phyloP scores from a whole-genome alignment of 2,329 filamentous ascomycete species.

The Mycosphaerella sp. region DNA sequence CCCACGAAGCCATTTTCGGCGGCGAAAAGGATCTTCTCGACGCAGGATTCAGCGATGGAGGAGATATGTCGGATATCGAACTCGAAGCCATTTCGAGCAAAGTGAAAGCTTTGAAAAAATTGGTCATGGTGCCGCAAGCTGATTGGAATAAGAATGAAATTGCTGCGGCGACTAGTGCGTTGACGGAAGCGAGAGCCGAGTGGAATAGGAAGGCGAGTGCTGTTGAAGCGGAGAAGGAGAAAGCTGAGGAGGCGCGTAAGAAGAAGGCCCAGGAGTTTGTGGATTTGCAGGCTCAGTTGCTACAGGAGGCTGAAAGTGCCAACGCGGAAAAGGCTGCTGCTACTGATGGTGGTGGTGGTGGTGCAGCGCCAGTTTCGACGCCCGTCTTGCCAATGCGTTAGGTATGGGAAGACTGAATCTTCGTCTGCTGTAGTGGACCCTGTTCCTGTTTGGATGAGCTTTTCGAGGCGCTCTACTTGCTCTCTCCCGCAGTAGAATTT shows the following conservation, averaged over 20 bases:
- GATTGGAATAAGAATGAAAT: slow-evolving; percentile 30
- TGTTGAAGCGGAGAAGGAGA: slow-evolving; percentile 15
- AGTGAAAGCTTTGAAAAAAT: slow-evolving; percentile 25
- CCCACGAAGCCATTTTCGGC: slow-evolving; percentile 34
- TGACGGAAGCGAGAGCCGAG: slow-evolving; percentile 25
- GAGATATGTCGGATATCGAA: slow-evolving; percentile 14
- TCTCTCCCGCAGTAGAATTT: too few relatives aligned
- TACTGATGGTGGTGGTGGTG: too few relatives aligned
- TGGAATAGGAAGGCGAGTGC: slow-evolving; percentile 23
- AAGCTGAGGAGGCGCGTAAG: slow-evolving; percentile 8
- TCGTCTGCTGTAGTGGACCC: too few relatives aligned
- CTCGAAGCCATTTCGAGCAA: slow-evolving; percentile 23
- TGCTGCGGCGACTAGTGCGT: slow-evolving; percentile 25
- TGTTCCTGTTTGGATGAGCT: too few relatives aligned
- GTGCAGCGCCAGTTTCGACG: too few relatives aligned
- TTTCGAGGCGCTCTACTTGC: too few relatives aligned
- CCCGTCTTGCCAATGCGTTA: too few relatives aligned
- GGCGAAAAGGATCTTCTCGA: slow-evolving; percentile 32
- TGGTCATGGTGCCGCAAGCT: slow-evolving; percentile 31
- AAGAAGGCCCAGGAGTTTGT: slow-evolving; percentile 13
- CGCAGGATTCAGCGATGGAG: slow-evolving; percentile 10
- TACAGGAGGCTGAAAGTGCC: slow-evolving; percentile 6
- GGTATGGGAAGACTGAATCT: too few relatives aligned
- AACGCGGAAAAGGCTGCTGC: too few relatives aligned
- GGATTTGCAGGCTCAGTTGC: slow-evolving; percentile 16